phyloP scores from a whole-genome alignment of 2,329 filamentous ascomycete species.

The Trichophyton simii region DNA sequence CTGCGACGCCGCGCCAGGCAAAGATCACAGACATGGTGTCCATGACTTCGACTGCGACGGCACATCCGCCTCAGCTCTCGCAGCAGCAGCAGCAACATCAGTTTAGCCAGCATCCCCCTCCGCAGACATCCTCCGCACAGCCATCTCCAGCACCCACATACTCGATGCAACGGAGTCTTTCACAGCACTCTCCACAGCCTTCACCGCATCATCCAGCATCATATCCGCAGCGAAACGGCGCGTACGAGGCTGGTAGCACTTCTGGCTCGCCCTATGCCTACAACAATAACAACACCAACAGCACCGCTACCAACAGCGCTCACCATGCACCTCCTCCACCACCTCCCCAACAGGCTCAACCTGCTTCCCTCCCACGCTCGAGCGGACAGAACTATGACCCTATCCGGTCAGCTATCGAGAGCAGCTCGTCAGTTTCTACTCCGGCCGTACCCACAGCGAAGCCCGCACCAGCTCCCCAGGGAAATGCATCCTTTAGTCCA shows the following conservation, averaged over 20 bases:
- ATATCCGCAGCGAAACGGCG: not conserved
- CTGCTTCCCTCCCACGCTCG: constrained; percentile 40
- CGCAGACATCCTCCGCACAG: constrained; percentile 9
- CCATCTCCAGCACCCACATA: constrained; percentile 1
- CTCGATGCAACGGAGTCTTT: constrained; percentile 1
- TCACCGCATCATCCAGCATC: constrained; percentile 8
- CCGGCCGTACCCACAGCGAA: constrained; percentile 46
- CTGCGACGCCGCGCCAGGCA: constrained; percentile 23
- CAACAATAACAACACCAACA: constrained; percentile 12
- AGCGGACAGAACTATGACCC: constrained; percentile 83
- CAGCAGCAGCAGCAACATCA: not conserved
- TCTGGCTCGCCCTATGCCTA: not conserved
- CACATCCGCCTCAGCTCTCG: not conserved
- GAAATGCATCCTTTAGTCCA: constrained; percentile 30
- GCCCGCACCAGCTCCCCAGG: constrained; percentile 30
- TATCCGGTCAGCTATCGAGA: constrained; percentile 53
- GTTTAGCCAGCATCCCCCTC: not conserved
- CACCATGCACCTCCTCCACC: not conserved
- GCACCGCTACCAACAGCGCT: constrained; percentile 4
- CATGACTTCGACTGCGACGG: constrained; percentile 13
- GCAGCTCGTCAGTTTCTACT: constrained; percentile 27
- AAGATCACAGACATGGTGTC: constrained; percentile 32
- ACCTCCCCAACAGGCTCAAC: constrained; percentile 14
- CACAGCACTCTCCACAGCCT: constrained; percentile 10
- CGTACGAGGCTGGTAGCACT: not conserved